These are phyloP conservation scores for Elymus sibiricus DNA, from an alignment of 176 grass and related monocot species.

Conservation along the genomic window DNA sequence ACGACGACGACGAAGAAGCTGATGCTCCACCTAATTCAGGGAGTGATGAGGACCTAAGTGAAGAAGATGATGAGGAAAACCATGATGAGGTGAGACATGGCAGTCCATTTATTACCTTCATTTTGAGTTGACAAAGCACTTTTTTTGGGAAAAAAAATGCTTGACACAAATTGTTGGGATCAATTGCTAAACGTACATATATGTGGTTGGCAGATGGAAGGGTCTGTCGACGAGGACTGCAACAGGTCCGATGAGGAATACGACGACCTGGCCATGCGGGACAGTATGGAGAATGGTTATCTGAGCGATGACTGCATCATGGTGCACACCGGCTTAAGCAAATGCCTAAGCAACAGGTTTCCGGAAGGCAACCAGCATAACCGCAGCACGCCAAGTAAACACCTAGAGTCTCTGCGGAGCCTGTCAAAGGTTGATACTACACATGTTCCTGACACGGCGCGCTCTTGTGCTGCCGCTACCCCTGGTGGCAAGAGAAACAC, in stretches of 20 bases:
- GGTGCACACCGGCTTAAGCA: slow-evolving; percentile 30
- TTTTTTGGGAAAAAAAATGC: not conserved
- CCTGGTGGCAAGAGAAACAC: not conserved
- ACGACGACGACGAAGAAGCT: slow-evolving; percentile 52
- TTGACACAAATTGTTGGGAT: not conserved
- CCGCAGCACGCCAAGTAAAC: slow-evolving; percentile 26
- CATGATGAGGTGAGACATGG: slow-evolving; percentile 61
- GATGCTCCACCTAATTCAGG: slow-evolving; percentile 52
- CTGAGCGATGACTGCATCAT: slow-evolving; percentile 46
- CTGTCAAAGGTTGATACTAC: slow-evolving; percentile 30
- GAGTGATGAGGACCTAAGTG: slow-evolving; percentile 76
- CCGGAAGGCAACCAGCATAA: slow-evolving; percentile 5
- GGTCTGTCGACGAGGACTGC: slow-evolving; percentile 79
- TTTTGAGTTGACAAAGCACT: not conserved
- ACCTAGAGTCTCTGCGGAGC: slow-evolving; percentile 30
- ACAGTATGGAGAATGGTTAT: slow-evolving; percentile 58
- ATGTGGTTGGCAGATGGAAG: slow-evolving; percentile 61
- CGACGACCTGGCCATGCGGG: slow-evolving; percentile 73
- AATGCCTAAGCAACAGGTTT: slow-evolving; percentile 25
- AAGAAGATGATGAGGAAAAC: slow-evolving; percentile 45
- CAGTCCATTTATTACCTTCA: not conserved
- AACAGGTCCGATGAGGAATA: slow-evolving; percentile 91
- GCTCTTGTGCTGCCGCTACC: slow-evolving; percentile 23
- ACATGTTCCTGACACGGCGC: slow-evolving; percentile 33
- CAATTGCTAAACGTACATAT: not conserved